Base-by-base conservation (phyloP, 2,329 filamentous ascomycete species). In the Phaeosphaeria sp. region DNA sequence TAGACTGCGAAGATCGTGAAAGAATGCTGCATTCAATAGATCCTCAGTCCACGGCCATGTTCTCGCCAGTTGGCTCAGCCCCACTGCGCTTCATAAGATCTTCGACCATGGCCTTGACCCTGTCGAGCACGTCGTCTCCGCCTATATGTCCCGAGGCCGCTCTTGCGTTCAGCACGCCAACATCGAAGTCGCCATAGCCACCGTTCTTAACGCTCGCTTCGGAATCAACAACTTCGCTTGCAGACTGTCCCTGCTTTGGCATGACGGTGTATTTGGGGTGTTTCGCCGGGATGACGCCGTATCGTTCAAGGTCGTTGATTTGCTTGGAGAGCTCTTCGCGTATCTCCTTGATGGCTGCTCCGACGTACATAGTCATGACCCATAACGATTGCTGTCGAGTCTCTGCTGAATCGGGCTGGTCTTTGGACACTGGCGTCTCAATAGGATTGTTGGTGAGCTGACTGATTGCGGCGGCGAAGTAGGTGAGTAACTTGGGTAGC, bases 101-200 rank as follows among this genome's bases (percentile, higher is more conserved):
- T 46, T 80, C 82, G 42, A 91, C 72, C 60, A 90, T 83, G 46
- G 77, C 78, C 66, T 82, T 85, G 42, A 86, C 84, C 64, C 85
- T 84, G 33, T 81, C 83, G 87, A 94, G 90, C 45, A 96, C 79
- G 78, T 97, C 92, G 1, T 86, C 86, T 72, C 96, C 92, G 83
- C 94, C 95, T 62, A 92, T 90, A 68, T 89, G 86, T 55, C 91
- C 91, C 61, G 89, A 89, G 62, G 91, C 90, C 60, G 91, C 92
- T 56, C 92, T 86, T 69, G 91, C 93, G 74, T 97, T 98, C 68
- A 98, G 78, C 87, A 91, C 94, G 30, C 93, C 93, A 15, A 96
- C 89, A 73, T 97, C 93, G 52, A 97, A 81, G 80, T 78, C 74
- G 7, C 82, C 82, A 45, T 83, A 64, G 7, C 82, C 82, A 13